Evolutionary conservation across 768 basidiomycete species (phyloP).

Genomic region (Myochromella boudieri): DNA sequence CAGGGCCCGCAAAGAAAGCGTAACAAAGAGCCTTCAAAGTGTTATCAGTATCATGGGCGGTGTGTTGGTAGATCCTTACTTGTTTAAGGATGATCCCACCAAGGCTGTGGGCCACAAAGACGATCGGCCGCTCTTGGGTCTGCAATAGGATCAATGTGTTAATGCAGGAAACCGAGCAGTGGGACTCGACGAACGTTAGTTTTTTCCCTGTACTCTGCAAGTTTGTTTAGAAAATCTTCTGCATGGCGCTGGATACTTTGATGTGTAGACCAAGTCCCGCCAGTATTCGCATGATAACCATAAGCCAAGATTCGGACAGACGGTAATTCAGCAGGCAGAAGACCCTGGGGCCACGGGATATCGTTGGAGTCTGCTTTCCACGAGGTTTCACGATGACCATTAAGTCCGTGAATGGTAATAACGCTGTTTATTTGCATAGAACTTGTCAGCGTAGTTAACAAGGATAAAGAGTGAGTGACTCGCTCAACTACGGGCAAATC

Average conservation of each 20-base stretch:
- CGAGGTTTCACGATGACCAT: constrained; percentile 10
- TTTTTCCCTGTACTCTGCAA: constrained; percentile 3
- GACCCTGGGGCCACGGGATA: background rate
- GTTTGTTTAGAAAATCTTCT: constrained; percentile 2
- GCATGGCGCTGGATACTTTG: constrained; percentile 11
- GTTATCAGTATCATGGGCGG: background rate
- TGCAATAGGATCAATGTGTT: background rate
- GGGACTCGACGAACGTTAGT: constrained; percentile 1
- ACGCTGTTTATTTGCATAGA: too few species aligned
- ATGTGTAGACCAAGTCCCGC: constrained; percentile 4
- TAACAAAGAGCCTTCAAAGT: constrained; percentile 14
- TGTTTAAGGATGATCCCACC: constrained; percentile 12
- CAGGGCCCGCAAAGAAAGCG: constrained; percentile 1
- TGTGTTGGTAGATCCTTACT: background rate
- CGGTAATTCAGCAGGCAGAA: constrained; percentile 4
- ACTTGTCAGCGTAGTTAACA: too few species aligned
- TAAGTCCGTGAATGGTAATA: constrained; percentile 13
- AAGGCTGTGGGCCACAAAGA: constrained; percentile 9
- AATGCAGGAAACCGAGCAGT: background rate
- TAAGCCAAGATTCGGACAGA: constrained; percentile 5
- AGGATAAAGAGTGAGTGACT: too few species aligned
- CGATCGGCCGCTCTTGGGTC: constrained; percentile 2
- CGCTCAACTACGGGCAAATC: too few species aligned
- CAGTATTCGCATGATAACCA: constrained; percentile 13
- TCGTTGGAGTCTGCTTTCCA: constrained; percentile 1